Base-by-base conservation (phyloP, 768 basidiomycete genomes). In the Tulasnella sp. region DNA sequence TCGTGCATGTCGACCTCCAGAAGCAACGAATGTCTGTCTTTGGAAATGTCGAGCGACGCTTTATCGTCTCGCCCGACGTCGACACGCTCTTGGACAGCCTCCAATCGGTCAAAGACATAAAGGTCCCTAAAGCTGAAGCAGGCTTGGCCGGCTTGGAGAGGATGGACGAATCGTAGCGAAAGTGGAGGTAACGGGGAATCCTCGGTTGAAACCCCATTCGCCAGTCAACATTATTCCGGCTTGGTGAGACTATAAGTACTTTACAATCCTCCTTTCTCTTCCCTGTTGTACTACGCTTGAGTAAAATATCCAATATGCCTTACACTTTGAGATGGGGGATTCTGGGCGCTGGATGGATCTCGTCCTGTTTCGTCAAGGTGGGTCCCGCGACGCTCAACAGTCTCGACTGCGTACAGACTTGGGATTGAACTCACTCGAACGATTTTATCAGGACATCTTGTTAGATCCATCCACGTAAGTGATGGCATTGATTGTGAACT, bases 31-130 rank as follows among this genome's bases (percentile, higher is more conserved):
- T 96, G 31, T 89, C 88, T 50, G 91, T 96, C 5, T 87, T 98
- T 0, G 96, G 96, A n/a, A 93, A 96, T 84, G 90, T 97, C 74
- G 92, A 93, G 87, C 93, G 93, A 85, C 91, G 93, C 80, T 97
- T 95, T 83, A 89, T 94, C 34, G 92, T 93, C 48, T 93, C 95
- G 0, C 96, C 96, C 0, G 91, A 98, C 83, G 88, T 97, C 28
- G 94, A 96, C 72, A 86, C 90, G 0, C 87, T 98, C 37, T 87
- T 98, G 12, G 84, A 87, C 9, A 91, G 92, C 18, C 89, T 96
- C 88, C 91, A 92, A 75, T 58, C 42, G 18, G 81, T 42, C 40
- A 81, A 46, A 44, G 60, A 54, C 11, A 48, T 34, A n/a, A 64
- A 77, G 24, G 81, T 46, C 24, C 40, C 54, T 0, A 76, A 76